Evolutionary conservation across 495 filamentous ascomycete species (phyloP).

Genomic region (Pyrenopolyporus hunteri): DNA sequence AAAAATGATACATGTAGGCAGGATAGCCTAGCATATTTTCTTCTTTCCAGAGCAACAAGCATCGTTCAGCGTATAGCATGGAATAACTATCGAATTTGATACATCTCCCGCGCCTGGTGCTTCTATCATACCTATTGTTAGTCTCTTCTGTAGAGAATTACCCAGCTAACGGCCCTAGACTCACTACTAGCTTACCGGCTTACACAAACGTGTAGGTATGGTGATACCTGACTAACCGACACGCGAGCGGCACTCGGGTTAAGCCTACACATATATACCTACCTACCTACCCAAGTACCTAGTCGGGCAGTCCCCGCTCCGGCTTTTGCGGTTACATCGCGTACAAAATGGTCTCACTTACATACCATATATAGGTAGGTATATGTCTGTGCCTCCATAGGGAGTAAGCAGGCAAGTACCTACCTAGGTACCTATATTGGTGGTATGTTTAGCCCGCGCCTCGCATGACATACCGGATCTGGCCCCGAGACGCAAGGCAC

Average conservation of each 20-base stretch:
- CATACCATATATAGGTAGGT: too few species aligned
- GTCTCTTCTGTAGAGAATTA: not conserved
- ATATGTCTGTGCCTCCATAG: too few species aligned
- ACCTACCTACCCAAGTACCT: too few species aligned
- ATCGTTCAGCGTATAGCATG: constrained; percentile 8
- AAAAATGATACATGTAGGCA: constrained; percentile 28
- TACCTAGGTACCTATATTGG: too few species aligned
- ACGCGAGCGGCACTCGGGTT: too few species aligned
- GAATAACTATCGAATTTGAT: not conserved
- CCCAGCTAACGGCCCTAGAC: too few species aligned
- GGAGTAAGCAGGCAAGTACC: too few species aligned
- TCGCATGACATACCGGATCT: constrained; percentile 22
- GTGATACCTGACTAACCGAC: too few species aligned
- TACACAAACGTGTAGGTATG: too few species aligned
- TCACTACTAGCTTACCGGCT: too few species aligned
- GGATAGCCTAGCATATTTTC: constrained; percentile 23
- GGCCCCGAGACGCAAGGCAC: constrained; percentile 7
- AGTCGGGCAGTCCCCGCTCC: not conserved
- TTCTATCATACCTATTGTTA: not conserved
- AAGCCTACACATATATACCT: too few species aligned
- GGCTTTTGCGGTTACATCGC: constrained; percentile 2
- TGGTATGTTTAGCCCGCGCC: constrained; percentile 1
- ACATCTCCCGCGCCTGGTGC: too few species aligned
- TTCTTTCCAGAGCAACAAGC: constrained; percentile 17
- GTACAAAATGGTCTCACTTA: not conserved